Conservation (phyloP, 2,329 filamentous ascomycete species). For the Microsporum canis region DNA sequence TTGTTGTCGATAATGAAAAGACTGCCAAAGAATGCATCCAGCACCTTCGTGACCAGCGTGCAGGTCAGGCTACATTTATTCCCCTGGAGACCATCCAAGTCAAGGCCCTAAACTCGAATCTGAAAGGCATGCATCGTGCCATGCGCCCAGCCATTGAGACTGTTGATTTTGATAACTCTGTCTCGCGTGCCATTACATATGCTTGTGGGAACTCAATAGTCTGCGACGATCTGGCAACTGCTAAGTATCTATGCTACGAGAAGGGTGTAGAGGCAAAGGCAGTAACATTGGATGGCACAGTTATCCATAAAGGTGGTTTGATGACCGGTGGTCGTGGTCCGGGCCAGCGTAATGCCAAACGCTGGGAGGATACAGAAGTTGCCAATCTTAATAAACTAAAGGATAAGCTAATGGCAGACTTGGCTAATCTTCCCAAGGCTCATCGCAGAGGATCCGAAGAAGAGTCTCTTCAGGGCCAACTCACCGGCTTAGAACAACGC, state of each 20-base stretch:
- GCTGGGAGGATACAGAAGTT: conserved; percentile 83
- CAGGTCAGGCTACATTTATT: conserved; percentile 83
- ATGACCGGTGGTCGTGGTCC: conserved; percentile 91
- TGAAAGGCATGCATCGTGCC: conserved; percentile 78
- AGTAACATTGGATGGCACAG: conserved; percentile 85
- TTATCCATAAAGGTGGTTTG: conserved; percentile 90
- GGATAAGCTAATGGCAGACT: conserved; percentile 63
- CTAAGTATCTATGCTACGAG: conserved; percentile 80
- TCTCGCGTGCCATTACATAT: conserved; percentile 88
- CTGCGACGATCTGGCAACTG: conserved; percentile 75
- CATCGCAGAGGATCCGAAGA: conserved; percentile 67
- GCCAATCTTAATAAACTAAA: conserved; percentile 69
- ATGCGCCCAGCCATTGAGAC: conserved; percentile 86
- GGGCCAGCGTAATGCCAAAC: conserved; percentile 61
- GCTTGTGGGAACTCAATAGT: conserved; percentile 92
- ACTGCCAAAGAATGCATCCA: conserved; percentile 88
- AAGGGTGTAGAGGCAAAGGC: conserved; percentile 81
- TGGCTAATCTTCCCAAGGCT: conserved; percentile 66
- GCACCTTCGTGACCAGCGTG: conserved; percentile 81
- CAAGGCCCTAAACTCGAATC: conserved; percentile 73
- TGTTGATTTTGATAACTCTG: conserved; percentile 78
- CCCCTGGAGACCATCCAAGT: conserved; percentile 96
- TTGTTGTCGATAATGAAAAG: conserved; percentile 91
- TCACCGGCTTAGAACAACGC: conserved; percentile 68
- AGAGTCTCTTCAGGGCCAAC: conserved; percentile 66